A percentile compares a stretch with the other conserved stretches of the same genome.
These are phyloP conservation scores for Melastoma malabathricum DNA, from an alignment of 345 rosid genomes.

Conservation along the genomic window DNA sequence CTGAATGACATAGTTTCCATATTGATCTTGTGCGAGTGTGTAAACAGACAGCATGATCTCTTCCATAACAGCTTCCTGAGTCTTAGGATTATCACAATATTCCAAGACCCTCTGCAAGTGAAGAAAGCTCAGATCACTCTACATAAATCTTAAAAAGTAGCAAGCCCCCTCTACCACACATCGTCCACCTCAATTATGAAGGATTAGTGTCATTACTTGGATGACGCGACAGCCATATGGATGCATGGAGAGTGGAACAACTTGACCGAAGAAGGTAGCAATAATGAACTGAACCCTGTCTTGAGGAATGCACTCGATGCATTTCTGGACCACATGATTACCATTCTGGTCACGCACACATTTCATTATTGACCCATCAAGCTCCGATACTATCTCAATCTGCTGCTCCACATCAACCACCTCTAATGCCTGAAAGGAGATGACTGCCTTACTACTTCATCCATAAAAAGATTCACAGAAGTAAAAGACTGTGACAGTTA, in stretches of 20 bases:
- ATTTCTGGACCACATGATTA: constrained; percentile 96
- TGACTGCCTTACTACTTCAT: too few species aligned
- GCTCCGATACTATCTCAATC: constrained; percentile 66
- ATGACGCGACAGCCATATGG: constrained; percentile 98
- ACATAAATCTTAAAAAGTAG: background rate
- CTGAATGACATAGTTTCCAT: constrained; percentile 97
- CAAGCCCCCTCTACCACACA: background rate
- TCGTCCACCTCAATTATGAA: too few species aligned
- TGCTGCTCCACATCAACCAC: constrained; percentile 71
- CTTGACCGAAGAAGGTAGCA: constrained; percentile 82
- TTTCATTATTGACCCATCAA: constrained; percentile 78
- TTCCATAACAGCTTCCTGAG: constrained; percentile 67
- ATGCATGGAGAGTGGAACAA: constrained; percentile 73
- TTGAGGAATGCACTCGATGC: constrained; percentile 83
- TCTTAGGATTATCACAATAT: constrained; percentile 50
- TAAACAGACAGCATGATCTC: constrained; percentile 75
- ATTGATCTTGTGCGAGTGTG: constrained; percentile 78
- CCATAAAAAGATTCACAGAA: too few species aligned
- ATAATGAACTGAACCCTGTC: constrained; percentile 65
- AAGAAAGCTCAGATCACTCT: background rate
- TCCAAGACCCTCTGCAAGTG: constrained; percentile 72
- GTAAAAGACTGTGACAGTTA: background rate
- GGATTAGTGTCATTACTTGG: constrained; percentile 32
- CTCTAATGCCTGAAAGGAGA: constrained; percentile 9
- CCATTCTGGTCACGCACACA: constrained; percentile 98